Percentiles rank a stretch among this genome's conserved stretches.
Conservation (phyloP, 495 filamentous ascomycete species). For the Xylaria palmicola region DNA sequence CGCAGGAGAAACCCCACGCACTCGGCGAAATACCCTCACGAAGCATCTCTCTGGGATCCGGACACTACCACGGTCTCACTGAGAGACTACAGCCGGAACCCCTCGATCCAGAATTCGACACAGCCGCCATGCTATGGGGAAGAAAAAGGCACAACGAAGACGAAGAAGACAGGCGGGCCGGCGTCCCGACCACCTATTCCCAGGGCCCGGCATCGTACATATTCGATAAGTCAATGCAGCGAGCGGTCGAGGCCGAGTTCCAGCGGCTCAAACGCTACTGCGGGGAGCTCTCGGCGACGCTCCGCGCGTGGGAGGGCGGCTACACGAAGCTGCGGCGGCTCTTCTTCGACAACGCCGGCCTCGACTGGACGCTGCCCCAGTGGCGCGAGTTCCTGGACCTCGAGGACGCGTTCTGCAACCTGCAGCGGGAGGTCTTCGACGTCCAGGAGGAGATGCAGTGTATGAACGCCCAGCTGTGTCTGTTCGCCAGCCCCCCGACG, state of each 20-base stretch:
- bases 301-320: neutral
- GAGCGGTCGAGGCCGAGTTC: neutral
- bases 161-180: conserved; percentile 18
- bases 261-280: neutral
- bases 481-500: neutral
- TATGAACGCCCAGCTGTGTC: conserved; percentile 2
- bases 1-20: neutral
- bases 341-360: neutral
- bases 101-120: too few relatives aligned
- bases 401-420: conserved; percentile 9
- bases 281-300: neutral
- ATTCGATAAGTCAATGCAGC: neutral
- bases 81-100: neutral
- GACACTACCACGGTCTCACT: neutral
- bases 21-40: neutral
- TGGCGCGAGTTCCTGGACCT: conserved; percentile 2
- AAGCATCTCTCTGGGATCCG: neutral
- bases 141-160: conserved; percentile 14
- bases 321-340: conserved; percentile 8
- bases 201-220: neutral
- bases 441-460: conserved; percentile 10
- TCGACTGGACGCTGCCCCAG: conserved; percentile 6
- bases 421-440: neutral
- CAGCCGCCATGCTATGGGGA: neutral
- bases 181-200: conserved; percentile 7